Percentiles rank a stretch among this genome's conserved stretches.
phyloP scores from a whole-genome alignment of 2,329 filamentous ascomycete genomes.

The Scedosporium dehoogii region DNA sequence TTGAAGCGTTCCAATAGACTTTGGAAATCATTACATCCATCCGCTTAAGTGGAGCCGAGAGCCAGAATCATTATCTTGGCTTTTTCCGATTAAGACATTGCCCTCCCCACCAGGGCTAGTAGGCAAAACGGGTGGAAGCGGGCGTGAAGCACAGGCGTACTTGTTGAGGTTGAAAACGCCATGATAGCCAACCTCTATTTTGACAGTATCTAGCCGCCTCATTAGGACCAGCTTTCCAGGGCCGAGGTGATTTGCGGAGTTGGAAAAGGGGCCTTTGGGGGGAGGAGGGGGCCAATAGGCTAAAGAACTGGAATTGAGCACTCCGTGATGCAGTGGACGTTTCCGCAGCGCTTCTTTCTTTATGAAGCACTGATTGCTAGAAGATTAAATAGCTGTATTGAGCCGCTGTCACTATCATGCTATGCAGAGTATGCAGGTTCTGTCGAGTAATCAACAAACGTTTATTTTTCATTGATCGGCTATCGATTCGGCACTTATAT shows the following conservation, averaged over 20 bases:
- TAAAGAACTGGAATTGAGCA: neutral
- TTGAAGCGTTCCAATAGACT: neutral
- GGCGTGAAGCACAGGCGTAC: neutral
- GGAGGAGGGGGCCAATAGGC: neutral
- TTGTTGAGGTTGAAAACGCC: neutral
- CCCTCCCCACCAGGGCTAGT: neutral
- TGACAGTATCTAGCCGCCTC: neutral
- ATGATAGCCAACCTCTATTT: neutral
- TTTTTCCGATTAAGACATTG: neutral
- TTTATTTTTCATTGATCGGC: conserved; percentile 13
- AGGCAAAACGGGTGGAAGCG: neutral
- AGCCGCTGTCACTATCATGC: neutral
- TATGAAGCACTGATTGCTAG: neutral
- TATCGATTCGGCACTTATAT: neutral
- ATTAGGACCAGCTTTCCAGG: neutral
- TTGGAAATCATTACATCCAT: neutral
- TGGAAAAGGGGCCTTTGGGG: neutral
- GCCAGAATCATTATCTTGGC: neutral
- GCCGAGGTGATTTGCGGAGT: neutral
- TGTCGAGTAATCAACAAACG: neutral
- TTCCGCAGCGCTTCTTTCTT: neutral
- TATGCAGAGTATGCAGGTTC: neutral
- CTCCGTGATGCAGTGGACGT: neutral
- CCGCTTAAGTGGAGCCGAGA: no score
- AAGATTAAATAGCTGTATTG: neutral